phyloP scores from a whole-genome alignment of 306 rosid species.

The Gleditsia sinensis region DNA sequence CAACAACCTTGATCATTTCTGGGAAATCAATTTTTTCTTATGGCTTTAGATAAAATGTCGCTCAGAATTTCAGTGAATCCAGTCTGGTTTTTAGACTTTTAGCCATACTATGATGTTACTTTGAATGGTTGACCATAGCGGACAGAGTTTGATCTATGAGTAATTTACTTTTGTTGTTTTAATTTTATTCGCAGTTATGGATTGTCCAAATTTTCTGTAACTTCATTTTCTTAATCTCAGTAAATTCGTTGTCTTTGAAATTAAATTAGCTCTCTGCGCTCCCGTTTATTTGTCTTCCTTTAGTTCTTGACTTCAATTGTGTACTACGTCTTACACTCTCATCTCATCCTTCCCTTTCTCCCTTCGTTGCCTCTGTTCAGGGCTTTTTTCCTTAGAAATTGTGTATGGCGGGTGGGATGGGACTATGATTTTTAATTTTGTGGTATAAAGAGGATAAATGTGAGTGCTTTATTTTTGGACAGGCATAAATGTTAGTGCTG shows the following conservation, averaged over 20 bases:
- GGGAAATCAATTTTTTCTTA: background rate
- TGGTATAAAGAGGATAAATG: background rate
- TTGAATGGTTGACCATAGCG: constrained; percentile 22
- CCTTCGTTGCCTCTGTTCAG: background rate
- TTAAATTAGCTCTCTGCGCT: background rate
- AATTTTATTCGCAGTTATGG: constrained; percentile 16
- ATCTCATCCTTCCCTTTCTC: background rate
- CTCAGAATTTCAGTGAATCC: background rate
- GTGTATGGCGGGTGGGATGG: background rate
- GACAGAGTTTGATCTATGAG: constrained; percentile 36
- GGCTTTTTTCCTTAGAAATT: background rate
- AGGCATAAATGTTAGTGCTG: background rate
- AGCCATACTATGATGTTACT: constrained; percentile 19
- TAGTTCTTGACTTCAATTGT: background rate
- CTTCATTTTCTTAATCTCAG: constrained; percentile 20
- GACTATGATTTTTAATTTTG: background rate
- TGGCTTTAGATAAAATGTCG: constrained; percentile 6
- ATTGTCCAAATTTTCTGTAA: constrained; percentile 26
- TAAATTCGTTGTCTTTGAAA: background rate
- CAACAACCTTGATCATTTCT: constrained; percentile 73
- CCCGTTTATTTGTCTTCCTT: background rate
- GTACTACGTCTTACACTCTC: background rate
- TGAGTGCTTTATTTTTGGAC: no score
- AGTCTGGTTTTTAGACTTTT: background rate
- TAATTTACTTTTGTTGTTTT: constrained; percentile 16